These are phyloP conservation scores for Phytomonas francai DNA, from an alignment of 208 protist genomes.

Conservation along the genomic window DNA sequence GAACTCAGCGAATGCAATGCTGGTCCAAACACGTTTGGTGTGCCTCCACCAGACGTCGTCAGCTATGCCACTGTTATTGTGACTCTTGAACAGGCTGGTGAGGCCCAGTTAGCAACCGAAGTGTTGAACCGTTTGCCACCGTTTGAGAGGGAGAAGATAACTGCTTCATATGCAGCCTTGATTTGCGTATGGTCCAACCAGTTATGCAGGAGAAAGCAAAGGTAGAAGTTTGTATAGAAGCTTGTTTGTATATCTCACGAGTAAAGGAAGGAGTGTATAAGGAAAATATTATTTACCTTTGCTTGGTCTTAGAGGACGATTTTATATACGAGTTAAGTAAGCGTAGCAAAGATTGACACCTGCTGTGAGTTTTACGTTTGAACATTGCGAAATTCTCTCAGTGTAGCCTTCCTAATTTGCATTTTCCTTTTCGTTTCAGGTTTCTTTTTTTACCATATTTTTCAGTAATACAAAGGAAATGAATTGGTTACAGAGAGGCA, in stretches of 20 bases:
- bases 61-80: slow-evolving; percentile 81
- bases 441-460: neutral
- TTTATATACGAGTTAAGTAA: slow-evolving; percentile 10
- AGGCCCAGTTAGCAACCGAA: slow-evolving; percentile 37
- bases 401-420: neutral
- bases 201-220: slow-evolving; percentile 23
- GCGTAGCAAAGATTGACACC: neutral
- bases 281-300: neutral
- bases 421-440: neutral
- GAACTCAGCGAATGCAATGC: neutral
- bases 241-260: slow-evolving; percentile 5
- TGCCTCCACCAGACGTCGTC: slow-evolving; percentile 60
- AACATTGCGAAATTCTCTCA: neutral
- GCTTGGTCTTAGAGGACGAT: neutral
- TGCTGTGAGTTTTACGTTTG: slow-evolving; percentile 11
- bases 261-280: neutral
- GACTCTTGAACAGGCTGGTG: slow-evolving; percentile 74
- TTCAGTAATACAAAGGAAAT: slow-evolving; percentile 12
- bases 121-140: slow-evolving; percentile 62
- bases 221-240: slow-evolving; percentile 16
- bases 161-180: slow-evolving; percentile 75
- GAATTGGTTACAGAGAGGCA: slow-evolving; percentile 26
- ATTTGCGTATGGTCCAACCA: slow-evolving; percentile 85
- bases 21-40: slow-evolving; percentile 9
- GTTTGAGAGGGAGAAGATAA: slow-evolving; percentile 75